Evolutionary conservation across 1,139 yeast species (phyloP).

Genomic region (Diutina neorugosa): DNA sequence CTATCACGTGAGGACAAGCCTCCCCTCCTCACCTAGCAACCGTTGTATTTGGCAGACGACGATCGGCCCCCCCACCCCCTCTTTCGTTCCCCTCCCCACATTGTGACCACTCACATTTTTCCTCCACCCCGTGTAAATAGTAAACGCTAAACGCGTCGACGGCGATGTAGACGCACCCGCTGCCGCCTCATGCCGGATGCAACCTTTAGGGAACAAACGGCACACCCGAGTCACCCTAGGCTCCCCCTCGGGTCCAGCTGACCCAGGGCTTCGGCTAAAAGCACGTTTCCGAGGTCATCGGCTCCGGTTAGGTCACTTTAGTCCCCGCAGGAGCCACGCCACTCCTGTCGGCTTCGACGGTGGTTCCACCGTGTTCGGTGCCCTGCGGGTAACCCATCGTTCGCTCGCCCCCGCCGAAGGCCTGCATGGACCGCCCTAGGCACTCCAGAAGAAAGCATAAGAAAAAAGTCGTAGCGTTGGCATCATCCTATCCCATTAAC

Average conservation of each 20-base stretch:
- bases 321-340: no score
- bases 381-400: background rate
- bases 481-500: background rate
- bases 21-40: no score
- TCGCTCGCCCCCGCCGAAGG: background rate
- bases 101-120: background rate
- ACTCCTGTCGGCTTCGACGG: background rate
- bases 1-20: no score
- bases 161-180: background rate
- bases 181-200: background rate
- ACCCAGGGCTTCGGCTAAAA: no score
- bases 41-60: no score
- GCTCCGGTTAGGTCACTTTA: no score
- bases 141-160: background rate
- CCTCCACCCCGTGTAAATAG: background rate
- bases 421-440: background rate
- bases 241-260: background rate
- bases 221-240: background rate
- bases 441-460: constrained; percentile 3
- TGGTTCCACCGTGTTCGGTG: background rate
- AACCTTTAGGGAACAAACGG: background rate
- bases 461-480: background rate
- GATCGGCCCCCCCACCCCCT: no score
- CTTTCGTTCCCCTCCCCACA: background rate
- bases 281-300: no score